phyloP scores from a whole-genome alignment of 1,284 basidiomycete species.

The Tylopilus orsonianus region DNA sequence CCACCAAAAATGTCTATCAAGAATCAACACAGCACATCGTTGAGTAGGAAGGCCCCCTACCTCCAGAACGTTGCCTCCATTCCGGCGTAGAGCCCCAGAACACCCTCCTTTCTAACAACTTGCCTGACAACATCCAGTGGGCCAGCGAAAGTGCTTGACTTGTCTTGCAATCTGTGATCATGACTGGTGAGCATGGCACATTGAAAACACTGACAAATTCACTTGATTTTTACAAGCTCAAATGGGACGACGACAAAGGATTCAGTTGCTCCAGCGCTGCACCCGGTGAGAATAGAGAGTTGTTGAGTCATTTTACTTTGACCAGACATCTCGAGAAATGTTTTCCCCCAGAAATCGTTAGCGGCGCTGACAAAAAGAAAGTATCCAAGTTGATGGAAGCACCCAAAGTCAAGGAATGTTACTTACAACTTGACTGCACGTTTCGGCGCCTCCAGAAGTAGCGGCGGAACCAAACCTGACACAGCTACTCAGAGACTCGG shows the following conservation, averaged over 20 bases:
- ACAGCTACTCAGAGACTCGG: background rate
- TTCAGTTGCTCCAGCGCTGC: conserved; percentile 94
- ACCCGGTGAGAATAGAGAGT: conserved; percentile 88
- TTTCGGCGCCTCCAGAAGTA: conserved; percentile 97
- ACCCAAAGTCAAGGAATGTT: background rate
- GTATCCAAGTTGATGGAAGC: background rate
- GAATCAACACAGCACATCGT: background rate
- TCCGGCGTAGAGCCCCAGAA: conserved; percentile 85
- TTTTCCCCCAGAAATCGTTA: conserved; percentile 95
- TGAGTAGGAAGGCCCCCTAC: conserved; percentile 35
- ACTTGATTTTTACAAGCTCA: conserved; percentile 96
- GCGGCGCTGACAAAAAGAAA: conserved; percentile 54
- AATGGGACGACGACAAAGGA: conserved; percentile 93
- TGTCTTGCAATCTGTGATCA: conserved; percentile 85
- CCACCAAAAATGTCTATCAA: conserved; percentile 76
- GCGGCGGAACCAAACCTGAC: conserved; percentile 84
- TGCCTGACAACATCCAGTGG: conserved; percentile 89
- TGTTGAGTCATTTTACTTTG: conserved; percentile 85
- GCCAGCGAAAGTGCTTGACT: conserved; percentile 83
- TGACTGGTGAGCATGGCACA: conserved; percentile 5
- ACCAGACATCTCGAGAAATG: conserved; percentile 60
- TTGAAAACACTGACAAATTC: conserved; percentile 8
- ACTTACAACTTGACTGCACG: conserved; percentile 94
- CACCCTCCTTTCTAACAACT: conserved; percentile 74
- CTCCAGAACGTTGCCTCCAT: conserved; percentile 98